A percentile compares a stretch with the other conserved stretches of the same genome.
These are phyloP conservation scores for Coemansia sp. DNA, from an alignment of 192 early-diverging fungal genomes.

Conservation along the genomic window DNA sequence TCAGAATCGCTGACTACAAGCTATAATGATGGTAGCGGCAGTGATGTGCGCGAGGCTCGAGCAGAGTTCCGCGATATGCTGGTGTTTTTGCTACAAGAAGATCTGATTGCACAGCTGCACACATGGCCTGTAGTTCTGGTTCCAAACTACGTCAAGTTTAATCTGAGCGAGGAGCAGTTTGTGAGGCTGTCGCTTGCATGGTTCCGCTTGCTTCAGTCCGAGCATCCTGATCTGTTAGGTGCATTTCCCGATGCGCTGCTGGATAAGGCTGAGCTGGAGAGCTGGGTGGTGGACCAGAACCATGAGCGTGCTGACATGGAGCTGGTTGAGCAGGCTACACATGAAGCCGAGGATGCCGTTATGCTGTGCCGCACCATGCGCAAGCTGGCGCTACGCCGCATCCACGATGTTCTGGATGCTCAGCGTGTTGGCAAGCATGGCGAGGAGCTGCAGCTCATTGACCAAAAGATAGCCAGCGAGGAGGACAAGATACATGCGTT, in stretches of 20 bases:
- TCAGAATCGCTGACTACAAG: conserved; percentile 20
- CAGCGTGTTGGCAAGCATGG: conserved; percentile 36
- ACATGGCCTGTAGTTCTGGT: conserved; percentile 69
- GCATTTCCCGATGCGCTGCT: conserved; percentile 45
- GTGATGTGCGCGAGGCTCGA: conserved; percentile 51
- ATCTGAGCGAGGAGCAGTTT: conserved; percentile 46
- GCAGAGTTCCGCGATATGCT: conserved; percentile 79
- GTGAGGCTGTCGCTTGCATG: conserved; percentile 36
- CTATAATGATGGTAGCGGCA: conserved; percentile 6
- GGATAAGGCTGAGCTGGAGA: conserved; percentile 28
- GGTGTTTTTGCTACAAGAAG: conserved; percentile 74
- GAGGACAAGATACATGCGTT: conserved; percentile 40
- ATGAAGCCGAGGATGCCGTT: conserved; percentile 34
- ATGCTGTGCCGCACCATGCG: conserved; percentile 45
- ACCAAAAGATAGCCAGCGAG: conserved; percentile 29
- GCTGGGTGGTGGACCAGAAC: conserved; percentile 29
- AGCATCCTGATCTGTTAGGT: conserved; percentile 45
- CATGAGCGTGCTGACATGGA: conserved; percentile 30
- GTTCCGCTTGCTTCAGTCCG: conserved; percentile 43
- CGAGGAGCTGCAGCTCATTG: conserved; percentile 27
- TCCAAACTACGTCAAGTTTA: conserved; percentile 58
- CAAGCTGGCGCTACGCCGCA: conserved; percentile 41
- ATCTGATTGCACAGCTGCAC: conserved; percentile 76
- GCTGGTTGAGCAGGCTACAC: conserved; percentile 13
- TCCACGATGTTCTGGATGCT: conserved; percentile 22